Evolutionary conservation across 192 early-diverging fungal genomes (phyloP).

Genomic region (Entrophospora sp.): DNA sequence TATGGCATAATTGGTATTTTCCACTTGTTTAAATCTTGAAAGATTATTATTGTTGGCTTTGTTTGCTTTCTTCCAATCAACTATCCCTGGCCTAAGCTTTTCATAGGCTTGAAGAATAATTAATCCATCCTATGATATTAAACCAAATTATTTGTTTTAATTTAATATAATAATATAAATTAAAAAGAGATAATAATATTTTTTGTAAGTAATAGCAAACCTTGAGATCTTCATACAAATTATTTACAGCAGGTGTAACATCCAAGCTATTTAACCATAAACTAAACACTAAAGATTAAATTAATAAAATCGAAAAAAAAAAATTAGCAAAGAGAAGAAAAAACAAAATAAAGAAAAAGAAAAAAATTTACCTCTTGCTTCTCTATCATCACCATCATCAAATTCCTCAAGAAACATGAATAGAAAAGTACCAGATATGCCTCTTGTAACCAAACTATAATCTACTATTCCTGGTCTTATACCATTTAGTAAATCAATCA

Average conservation of each 20-base stretch:
- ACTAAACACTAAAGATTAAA: constrained; percentile 67
- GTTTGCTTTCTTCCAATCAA: constrained; percentile 93
- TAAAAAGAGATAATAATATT: not conserved
- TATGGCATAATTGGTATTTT: constrained; percentile 94
- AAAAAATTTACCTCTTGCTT: constrained; percentile 58
- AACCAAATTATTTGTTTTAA: not conserved
- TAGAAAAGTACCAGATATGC: constrained; percentile 48
- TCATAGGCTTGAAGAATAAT: constrained; percentile 94
- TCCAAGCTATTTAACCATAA: constrained; percentile 97
- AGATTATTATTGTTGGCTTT: constrained; percentile 57
- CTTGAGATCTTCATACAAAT: constrained; percentile 91
- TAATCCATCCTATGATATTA: constrained; percentile 76
- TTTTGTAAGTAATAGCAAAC: too few relatives aligned
- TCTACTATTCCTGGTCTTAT: constrained; percentile 90
- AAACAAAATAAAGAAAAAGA: not conserved
- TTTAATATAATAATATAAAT: constrained; percentile 6
- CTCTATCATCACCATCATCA: constrained; percentile 73
- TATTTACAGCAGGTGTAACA: constrained; percentile 96
- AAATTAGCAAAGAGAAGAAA: not conserved
- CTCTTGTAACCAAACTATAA: constrained; percentile 71
- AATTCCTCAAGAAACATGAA: constrained; percentile 86
- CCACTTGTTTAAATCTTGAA: constrained; percentile 93
- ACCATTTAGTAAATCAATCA: constrained; percentile 88
- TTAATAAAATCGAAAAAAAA: not conserved
- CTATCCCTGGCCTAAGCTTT: constrained; percentile 81